Evolutionary conservation across 75 land plant species (phyloP).

Genomic region (Sequoia sempervirens): DNA sequence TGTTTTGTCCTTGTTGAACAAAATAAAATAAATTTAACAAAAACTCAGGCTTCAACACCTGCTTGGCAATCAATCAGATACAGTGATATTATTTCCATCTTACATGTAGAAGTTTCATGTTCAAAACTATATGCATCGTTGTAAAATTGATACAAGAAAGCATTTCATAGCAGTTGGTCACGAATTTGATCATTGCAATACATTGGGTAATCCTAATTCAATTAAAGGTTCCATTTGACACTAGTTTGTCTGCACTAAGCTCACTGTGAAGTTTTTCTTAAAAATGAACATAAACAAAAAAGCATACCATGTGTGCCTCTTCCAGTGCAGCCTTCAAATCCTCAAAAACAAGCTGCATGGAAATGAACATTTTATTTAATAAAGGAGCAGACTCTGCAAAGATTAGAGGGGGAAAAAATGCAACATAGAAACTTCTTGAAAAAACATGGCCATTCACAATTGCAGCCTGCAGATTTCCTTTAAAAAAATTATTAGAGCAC

Average conservation of each 20-base stretch:
- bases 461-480: background rate
- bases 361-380: background rate
- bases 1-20: background rate
- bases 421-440: background rate
- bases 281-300: background rate
- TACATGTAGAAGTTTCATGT: background rate
- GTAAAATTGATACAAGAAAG: background rate
- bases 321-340: slow-evolving; percentile 88
- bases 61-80: background rate
- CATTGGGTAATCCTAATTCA: background rate
- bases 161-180: background rate
- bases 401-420: background rate
- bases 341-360: slow-evolving; percentile 66
- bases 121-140: background rate
- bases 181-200: background rate
- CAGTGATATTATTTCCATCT: background rate
- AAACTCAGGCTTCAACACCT: background rate
- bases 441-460: background rate
- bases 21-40: background rate
- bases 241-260: background rate
- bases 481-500: slow-evolving; percentile 21
- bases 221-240: background rate
- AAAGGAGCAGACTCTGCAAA: background rate
- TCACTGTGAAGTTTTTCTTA: background rate
- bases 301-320: slow-evolving; percentile 75